Evolutionary conservation across 208 protist species (phyloP).

Genomic region (Kentomonas sorsogonicus): DNA sequence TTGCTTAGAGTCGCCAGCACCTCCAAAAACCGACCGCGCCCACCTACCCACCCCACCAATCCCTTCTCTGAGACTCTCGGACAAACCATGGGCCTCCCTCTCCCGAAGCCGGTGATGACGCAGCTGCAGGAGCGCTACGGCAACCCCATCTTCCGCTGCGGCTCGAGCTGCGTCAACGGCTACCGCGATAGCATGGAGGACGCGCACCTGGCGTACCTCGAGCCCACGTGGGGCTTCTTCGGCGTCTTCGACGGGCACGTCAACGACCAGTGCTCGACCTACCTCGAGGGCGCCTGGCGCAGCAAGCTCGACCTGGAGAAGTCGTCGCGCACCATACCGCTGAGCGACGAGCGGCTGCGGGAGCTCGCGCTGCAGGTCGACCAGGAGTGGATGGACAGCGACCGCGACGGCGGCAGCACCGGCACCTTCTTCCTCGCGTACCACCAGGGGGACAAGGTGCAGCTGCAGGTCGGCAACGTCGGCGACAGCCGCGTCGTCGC

Average conservation of each 20-base stretch:
- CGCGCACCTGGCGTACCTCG: slow-evolving; percentile 75
- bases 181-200: slow-evolving; percentile 91
- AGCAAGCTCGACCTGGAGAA: slow-evolving; percentile 55
- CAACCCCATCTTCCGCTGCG: slow-evolving; percentile 85
- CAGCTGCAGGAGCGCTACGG: slow-evolving; percentile 81
- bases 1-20: too few relatives aligned
- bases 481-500: slow-evolving; percentile 89
- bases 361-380: slow-evolving; percentile 81
- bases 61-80: background rate
- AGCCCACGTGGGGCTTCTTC: slow-evolving; percentile 85
- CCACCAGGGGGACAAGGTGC: slow-evolving; percentile 63
- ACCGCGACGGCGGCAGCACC: slow-evolving; percentile 77
- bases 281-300: slow-evolving; percentile 73
- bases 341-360: slow-evolving; percentile 80
- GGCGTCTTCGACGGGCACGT: slow-evolving; percentile 90
- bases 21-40: too few relatives aligned
- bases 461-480: slow-evolving; percentile 90
- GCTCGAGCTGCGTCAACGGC: slow-evolving; percentile 87
- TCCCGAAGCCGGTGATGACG: slow-evolving; percentile 89
- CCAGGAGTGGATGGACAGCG: slow-evolving; percentile 71
- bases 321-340: slow-evolving; percentile 49
- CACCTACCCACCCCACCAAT: slow-evolving; percentile 5
- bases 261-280: slow-evolving; percentile 79
- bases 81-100: slow-evolving; percentile 78
- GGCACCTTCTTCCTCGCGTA: slow-evolving; percentile 83